A percentile compares a stretch with the other conserved stretches of the same genome.
Conservation (phyloP, 495 filamentous ascomycete genomes). For the Clavariopsis aquatica region DNA sequence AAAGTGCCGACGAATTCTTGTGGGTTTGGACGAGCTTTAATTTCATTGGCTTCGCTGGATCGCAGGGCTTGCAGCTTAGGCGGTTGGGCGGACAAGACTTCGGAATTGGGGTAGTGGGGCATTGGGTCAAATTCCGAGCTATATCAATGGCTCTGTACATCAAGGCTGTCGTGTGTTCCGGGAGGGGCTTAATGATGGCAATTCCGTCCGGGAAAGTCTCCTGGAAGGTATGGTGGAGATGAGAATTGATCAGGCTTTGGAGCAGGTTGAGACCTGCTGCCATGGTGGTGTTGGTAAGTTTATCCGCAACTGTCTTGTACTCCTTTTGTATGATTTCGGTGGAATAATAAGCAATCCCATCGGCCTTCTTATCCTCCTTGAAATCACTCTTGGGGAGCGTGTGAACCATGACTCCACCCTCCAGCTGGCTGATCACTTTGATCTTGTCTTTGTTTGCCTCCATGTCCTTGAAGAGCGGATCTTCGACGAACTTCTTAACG, state of each 20-base stretch:
- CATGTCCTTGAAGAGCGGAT: slow-evolving; percentile 40
- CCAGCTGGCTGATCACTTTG: slow-evolving; percentile 49
- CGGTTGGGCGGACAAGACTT: slow-evolving; percentile 84
- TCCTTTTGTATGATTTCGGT: slow-evolving; percentile 56
- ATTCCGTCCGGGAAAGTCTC: slow-evolving; percentile 75
- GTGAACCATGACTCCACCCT: slow-evolving; percentile 59
- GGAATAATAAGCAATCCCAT: slow-evolving; percentile 78
- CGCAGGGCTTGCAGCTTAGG: slow-evolving; percentile 72
- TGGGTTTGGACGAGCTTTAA: slow-evolving; percentile 37
- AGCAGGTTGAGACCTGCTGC: slow-evolving; percentile 62
- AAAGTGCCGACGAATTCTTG: slow-evolving; percentile 53
- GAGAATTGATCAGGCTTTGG: slow-evolving; percentile 75
- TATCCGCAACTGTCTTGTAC: slow-evolving; percentile 68
- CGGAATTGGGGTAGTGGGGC: slow-evolving; percentile 68
- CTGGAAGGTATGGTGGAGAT: slow-evolving; percentile 85
- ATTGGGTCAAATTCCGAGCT: slow-evolving; percentile 70
- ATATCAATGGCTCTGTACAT: slow-evolving; percentile 68
- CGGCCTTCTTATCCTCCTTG: slow-evolving; percentile 61
- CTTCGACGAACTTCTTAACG: slow-evolving; percentile 64
- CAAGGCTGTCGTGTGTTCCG: slow-evolving; percentile 69
- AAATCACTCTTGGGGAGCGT: slow-evolving; percentile 61
- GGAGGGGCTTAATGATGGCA: slow-evolving; percentile 73
- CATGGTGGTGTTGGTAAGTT: slow-evolving; percentile 46
- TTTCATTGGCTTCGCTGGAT: slow-evolving; percentile 55
- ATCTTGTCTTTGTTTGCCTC: slow-evolving; percentile 34